phyloP scores from a whole-genome alignment of 2,329 filamentous ascomycete species.

The Colletotrichum kahawae region DNA sequence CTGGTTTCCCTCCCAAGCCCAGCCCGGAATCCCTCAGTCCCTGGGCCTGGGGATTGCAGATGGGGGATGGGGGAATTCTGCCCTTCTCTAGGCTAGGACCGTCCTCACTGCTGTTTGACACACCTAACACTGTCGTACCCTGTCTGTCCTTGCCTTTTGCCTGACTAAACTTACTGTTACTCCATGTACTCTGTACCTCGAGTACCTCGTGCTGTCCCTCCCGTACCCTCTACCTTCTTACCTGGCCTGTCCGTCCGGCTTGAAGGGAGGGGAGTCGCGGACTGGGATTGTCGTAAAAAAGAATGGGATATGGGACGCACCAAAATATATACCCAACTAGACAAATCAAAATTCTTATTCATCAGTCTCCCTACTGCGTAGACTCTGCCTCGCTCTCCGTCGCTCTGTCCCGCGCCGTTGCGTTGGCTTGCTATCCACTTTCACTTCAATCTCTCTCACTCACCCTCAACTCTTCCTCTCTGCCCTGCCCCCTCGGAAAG shows the following conservation, averaged over 20 bases:
- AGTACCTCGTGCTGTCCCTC: background rate
- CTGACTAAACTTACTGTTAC: background rate
- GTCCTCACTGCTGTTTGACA: background rate
- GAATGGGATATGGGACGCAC: constrained; percentile 19
- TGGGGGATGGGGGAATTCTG: background rate
- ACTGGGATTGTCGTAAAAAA: constrained; percentile 7
- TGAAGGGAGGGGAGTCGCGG: background rate
- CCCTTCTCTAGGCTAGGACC: background rate
- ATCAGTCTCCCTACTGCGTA: background rate
- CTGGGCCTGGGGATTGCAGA: background rate
- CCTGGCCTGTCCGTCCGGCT: background rate
- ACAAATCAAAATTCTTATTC: constrained; percentile 11
- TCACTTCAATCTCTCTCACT: background rate
- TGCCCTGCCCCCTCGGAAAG: background rate
- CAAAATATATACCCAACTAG: constrained; percentile 16
- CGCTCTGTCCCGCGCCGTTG: background rate
- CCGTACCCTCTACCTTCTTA: background rate
- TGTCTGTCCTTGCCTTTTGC: background rate
- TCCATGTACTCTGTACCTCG: background rate
- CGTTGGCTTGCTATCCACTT: background rate
- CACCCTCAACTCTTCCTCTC: background rate
- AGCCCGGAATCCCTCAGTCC: background rate
- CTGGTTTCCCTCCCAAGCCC: background rate
- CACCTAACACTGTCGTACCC: background rate
- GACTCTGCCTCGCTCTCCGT: constrained; percentile 8